Evolutionary conservation across 2,329 filamentous ascomycete species (phyloP).

Genomic region (Fusarium foetens): DNA sequence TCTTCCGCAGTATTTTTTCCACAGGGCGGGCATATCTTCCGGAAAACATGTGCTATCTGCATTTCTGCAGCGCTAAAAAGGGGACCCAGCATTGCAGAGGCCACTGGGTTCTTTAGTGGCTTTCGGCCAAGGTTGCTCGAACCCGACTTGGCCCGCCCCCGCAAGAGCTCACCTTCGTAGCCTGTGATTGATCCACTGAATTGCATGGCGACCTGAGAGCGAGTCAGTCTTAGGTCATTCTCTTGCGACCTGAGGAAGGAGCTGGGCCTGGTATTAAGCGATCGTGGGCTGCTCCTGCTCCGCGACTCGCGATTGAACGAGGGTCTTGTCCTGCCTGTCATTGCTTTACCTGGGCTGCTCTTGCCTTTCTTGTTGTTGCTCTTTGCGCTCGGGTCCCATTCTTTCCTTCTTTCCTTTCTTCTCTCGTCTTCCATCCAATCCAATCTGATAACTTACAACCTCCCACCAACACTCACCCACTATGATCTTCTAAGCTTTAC

Average conservation of each 20-base stretch:
- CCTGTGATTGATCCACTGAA: slow-evolving; percentile 27
- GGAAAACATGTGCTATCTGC: not conserved
- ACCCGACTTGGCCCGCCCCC: slow-evolving; percentile 43
- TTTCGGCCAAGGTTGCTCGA: slow-evolving; percentile 23
- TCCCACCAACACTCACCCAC: not conserved
- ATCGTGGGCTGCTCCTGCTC: slow-evolving; percentile 37
- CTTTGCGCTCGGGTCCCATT: slow-evolving; percentile 12
- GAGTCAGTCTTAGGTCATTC: slow-evolving; percentile 34
- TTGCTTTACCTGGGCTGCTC: not conserved
- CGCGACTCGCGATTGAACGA: slow-evolving; percentile 13
- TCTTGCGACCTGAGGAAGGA: not conserved
- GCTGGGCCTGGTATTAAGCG: slow-evolving; percentile 34
- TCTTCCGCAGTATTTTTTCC: not conserved
- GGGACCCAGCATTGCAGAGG: slow-evolving; percentile 19
- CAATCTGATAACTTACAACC: slow-evolving; percentile 6
- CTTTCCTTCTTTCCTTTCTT: slow-evolving; percentile 27
- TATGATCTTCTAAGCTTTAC: slow-evolving; percentile 1
- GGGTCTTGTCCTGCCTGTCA: not conserved
- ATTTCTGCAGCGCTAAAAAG: slow-evolving; percentile 14
- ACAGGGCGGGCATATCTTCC: not conserved
- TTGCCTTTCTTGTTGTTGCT: not conserved
- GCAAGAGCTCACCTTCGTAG: slow-evolving; percentile 40
- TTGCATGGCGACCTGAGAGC: slow-evolving; percentile 21
- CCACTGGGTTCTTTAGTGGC: slow-evolving; percentile 11
- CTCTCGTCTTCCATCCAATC: slow-evolving; percentile 10